Percentiles rank a stretch among this genome's conserved stretches.
Evolutionary conservation across 2,329 filamentous ascomycete species (phyloP).

Genomic region (Trichophyton equinum): DNA sequence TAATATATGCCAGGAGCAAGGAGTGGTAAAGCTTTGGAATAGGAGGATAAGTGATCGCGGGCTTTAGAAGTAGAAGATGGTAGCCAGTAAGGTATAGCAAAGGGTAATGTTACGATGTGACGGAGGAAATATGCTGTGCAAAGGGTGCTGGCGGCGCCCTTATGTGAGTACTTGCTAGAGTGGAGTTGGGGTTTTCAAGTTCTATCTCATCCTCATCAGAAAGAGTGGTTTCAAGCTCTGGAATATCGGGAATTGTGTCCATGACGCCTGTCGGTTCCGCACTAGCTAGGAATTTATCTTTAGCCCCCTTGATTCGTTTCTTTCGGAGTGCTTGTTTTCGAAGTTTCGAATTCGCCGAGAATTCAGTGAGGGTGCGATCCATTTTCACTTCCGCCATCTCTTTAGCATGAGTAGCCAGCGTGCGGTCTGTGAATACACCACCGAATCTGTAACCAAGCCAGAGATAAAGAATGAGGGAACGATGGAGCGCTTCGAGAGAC

Average conservation of each 20-base stretch:
- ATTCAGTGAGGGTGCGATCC: constrained; percentile 46
- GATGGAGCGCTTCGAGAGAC: constrained; percentile 65
- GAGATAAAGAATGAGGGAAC: constrained; percentile 69
- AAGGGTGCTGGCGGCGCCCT: too few relatives aligned
- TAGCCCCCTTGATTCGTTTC: background rate
- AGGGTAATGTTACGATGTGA: background rate
- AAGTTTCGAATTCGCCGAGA: constrained; percentile 38
- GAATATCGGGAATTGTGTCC: background rate
- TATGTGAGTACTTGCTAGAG: background rate
- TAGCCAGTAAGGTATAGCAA: background rate
- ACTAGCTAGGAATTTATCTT: background rate
- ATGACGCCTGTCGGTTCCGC: background rate
- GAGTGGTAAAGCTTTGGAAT: too few relatives aligned
- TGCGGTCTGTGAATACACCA: constrained; percentile 63
- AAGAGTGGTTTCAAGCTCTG: background rate
- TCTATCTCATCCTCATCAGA: background rate
- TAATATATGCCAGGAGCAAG: background rate
- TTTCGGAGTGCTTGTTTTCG: constrained; percentile 19
- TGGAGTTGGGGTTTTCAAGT: background rate
- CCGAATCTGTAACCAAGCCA: constrained; percentile 88
- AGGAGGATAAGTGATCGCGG: too few relatives aligned
- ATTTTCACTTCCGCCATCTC: constrained; percentile 64
- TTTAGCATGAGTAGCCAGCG: constrained; percentile 69
- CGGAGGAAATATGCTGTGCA: background rate
- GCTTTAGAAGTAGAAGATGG: background rate